Conservation (phyloP, 768 basidiomycete species). For the Kwoniella europaea region DNA sequence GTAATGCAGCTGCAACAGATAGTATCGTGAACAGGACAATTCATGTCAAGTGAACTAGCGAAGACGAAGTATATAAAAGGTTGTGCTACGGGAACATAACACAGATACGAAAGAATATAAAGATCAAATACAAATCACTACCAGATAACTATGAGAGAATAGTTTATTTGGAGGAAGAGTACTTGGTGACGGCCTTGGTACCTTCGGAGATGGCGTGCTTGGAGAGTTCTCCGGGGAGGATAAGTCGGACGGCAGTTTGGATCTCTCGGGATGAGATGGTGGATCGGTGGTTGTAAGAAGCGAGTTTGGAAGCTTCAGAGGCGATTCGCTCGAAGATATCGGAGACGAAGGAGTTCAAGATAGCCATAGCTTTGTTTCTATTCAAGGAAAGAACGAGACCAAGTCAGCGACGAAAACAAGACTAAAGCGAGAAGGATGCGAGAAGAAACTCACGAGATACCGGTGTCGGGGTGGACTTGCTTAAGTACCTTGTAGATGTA, state of each 20-base stretch:
- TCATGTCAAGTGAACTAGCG: constrained; percentile 35
- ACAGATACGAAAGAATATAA: constrained; percentile 6
- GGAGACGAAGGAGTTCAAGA: constrained; percentile 93
- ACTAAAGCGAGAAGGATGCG: constrained; percentile 67
- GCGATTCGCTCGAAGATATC: constrained; percentile 70
- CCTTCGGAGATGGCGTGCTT: constrained; percentile 95
- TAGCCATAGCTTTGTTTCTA: constrained; percentile 93
- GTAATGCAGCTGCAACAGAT: constrained; percentile 1
- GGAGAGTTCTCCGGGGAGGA: constrained; percentile 93
- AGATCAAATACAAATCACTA: constrained; percentile 3
- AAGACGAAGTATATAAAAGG: constrained; percentile 31
- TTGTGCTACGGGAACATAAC: background rate
- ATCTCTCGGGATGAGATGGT: constrained; percentile 99
- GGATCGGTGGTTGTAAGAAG: constrained; percentile 96
- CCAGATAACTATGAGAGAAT: background rate
- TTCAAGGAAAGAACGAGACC: background rate
- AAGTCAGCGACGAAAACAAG: constrained; percentile 59
- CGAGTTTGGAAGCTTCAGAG: constrained; percentile 69
- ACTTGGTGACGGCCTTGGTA: constrained; percentile 73
- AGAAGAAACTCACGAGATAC: constrained; percentile 94
- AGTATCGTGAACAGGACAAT: constrained; percentile 31
- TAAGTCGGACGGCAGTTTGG: constrained; percentile 93
- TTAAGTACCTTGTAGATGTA: constrained; percentile 88
- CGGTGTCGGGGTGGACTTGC: constrained; percentile 97
- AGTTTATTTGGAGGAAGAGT: constrained; percentile 58